Evolutionary conservation across 441 rosid species (phyloP).

Genomic region (Pelargonium myrrhifolium): DNA sequence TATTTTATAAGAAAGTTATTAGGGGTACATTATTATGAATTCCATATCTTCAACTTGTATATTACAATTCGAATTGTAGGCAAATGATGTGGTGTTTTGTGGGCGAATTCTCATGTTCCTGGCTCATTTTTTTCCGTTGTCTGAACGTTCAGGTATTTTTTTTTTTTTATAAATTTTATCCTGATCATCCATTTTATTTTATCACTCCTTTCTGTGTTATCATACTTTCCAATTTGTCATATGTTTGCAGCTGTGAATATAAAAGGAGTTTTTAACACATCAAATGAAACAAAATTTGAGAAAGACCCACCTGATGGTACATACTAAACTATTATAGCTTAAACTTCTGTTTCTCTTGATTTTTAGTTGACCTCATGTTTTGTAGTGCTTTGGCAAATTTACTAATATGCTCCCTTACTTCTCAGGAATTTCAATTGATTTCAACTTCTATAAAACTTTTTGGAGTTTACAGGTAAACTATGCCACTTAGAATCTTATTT

Average conservation of each 20-base stretch:
- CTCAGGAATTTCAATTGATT: constrained; percentile 79
- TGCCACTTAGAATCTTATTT: not conserved
- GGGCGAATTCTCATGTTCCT: constrained; percentile 95
- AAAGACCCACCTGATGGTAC: constrained; percentile 85
- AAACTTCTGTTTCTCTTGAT: constrained; percentile 13
- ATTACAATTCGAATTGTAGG: constrained; percentile 39
- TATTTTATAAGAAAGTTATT: not conserved
- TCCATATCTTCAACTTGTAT: constrained; percentile 8
- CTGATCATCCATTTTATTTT: not conserved
- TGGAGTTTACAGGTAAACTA: constrained; percentile 92
- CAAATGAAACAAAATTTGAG: constrained; percentile 91
- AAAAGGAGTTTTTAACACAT: constrained; percentile 92
- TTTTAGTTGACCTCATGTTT: too few species aligned
- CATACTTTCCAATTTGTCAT: constrained; percentile 8
- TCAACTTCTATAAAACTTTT: constrained; percentile 90
- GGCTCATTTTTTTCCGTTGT: constrained; percentile 90
- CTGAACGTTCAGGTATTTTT: constrained; percentile 83
- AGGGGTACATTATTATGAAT: not conserved
- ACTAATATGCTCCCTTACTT: constrained; percentile 15
- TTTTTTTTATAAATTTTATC: too few species aligned
- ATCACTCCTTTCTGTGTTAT: not conserved
- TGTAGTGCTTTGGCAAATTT: not conserved
- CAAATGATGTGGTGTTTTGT: constrained; percentile 92
- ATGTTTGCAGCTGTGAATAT: constrained; percentile 85
- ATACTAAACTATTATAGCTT: constrained; percentile 9